These are phyloP conservation scores for Immersiella caudata DNA, from an alignment of 495 filamentous ascomycete genomes.

Conservation along the genomic window DNA sequence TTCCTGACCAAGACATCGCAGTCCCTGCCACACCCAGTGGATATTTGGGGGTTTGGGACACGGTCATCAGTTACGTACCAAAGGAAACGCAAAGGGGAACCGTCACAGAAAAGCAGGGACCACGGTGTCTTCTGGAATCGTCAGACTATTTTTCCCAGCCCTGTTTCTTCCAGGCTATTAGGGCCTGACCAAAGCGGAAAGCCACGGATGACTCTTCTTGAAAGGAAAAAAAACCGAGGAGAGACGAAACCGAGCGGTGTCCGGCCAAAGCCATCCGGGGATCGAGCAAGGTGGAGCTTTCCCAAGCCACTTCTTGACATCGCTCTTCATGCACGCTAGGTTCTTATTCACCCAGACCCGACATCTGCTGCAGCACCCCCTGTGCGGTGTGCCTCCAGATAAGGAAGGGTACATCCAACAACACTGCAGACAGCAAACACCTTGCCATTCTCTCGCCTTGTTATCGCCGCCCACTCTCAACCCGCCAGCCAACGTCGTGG, in stretches of 20 bases:
- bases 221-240: not conserved
- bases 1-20: not conserved
- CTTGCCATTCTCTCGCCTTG: not conserved
- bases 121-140: not conserved
- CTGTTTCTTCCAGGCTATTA: not conserved
- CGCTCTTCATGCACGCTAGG: conserved; percentile 4
- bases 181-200: not conserved
- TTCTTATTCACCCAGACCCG: conserved; percentile 14
- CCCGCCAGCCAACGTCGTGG: not conserved
- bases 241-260: not conserved
- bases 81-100: not conserved
- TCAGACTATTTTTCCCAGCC: not conserved
- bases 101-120: not conserved
- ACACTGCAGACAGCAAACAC: not conserved
- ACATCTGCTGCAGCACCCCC: not conserved
- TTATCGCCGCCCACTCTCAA: not conserved
- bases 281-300: not conserved
- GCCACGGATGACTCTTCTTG: not conserved
- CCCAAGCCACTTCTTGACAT: not conserved
- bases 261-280: not conserved
- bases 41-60: not conserved
- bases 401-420: conserved; percentile 6
- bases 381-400: not conserved
- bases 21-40: not conserved
- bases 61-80: not conserved